These are phyloP conservation scores for Candida tammaniensis DNA, from an alignment of 805 yeast species.

Conservation along the genomic window DNA sequence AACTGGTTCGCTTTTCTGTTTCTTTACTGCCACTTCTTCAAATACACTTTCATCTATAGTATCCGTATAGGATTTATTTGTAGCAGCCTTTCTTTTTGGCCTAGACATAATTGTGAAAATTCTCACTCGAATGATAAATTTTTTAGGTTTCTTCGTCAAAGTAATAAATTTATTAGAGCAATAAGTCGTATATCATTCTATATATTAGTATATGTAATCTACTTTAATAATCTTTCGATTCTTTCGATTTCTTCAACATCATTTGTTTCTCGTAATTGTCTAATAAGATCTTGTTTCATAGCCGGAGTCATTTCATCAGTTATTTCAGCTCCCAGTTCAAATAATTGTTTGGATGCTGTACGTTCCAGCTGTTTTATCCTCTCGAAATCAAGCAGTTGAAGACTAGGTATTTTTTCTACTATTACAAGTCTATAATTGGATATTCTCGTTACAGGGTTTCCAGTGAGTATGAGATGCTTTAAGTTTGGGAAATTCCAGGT, in stretches of 20 bases:
- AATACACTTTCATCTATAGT: conserved; percentile 24
- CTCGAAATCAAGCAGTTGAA: conserved; percentile 66
- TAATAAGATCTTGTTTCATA: conserved; percentile 41
- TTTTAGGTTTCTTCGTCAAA: no score
- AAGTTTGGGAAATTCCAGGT: conserved; percentile 34
- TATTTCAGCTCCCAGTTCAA: conserved; percentile 16
- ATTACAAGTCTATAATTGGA: conserved; percentile 58
- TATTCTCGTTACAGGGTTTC: conserved; percentile 53
- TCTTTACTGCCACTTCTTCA: conserved; percentile 17
- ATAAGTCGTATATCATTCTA: no score
- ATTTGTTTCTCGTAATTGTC: conserved; percentile 58
- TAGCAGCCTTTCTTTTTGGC: conserved; percentile 38
- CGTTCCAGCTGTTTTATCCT: conserved; percentile 60
- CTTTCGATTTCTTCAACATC: conserved; percentile 59
- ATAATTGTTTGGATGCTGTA: conserved; percentile 39
- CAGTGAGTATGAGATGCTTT: conserved; percentile 46
- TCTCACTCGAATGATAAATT: no score
- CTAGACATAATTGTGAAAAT: conserved; percentile 18
- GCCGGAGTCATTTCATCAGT: conserved; percentile 12
- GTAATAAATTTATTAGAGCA: no score
- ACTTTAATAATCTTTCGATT: conserved; percentile 7
- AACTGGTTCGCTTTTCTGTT: no score
- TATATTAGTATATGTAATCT: no score
- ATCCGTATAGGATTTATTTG: conserved; percentile 34
- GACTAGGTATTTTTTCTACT: conserved; percentile 59